phyloP scores from a whole-genome alignment of 352 stramenopile genomes.

The Globisporangium lucens region DNA sequence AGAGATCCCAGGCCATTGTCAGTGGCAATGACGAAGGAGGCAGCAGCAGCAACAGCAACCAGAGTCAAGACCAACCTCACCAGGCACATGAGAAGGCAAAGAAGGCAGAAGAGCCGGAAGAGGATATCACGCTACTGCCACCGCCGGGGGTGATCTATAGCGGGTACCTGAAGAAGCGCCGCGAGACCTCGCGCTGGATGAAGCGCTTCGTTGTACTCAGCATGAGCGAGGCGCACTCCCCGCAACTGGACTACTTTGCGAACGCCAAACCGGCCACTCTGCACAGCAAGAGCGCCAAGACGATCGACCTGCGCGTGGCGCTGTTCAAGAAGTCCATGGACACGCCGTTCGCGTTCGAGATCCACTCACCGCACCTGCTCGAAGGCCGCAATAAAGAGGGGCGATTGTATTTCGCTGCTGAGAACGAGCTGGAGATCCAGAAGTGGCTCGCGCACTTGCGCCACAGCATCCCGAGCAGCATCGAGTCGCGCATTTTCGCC shows the following conservation, averaged over 20 bases:
- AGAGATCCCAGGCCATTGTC: neutral
- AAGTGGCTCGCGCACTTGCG: constrained; percentile 85
- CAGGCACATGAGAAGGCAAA: neutral
- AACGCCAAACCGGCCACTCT: constrained; percentile 52
- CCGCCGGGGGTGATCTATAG: constrained; percentile 31
- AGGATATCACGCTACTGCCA: constrained; percentile 4
- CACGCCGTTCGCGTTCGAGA: constrained; percentile 82
- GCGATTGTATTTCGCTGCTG: constrained; percentile 81
- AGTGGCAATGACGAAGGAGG: neutral
- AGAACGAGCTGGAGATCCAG: constrained; percentile 86
- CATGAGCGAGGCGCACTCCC: constrained; percentile 26
- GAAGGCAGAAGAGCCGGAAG: constrained; percentile 18
- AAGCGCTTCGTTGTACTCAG: constrained; percentile 69
- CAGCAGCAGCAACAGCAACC: constrained; percentile 10
- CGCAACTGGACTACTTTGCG: constrained; percentile 65
- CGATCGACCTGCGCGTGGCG: constrained; percentile 58
- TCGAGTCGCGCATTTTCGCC: constrained; percentile 73
- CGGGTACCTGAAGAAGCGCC: constrained; percentile 68
- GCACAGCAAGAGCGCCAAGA: constrained; percentile 35
- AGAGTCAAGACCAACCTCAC: constrained; percentile 7
- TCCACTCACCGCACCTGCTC: constrained; percentile 88
- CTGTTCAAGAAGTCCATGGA: constrained; percentile 82
- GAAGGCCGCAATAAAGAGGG: constrained; percentile 83
- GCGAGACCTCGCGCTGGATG: constrained; percentile 81
- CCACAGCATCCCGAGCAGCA: constrained; percentile 65